Conservation (phyloP, 2,329 filamentous ascomycete species). For the Juglanconis sp. region DNA sequence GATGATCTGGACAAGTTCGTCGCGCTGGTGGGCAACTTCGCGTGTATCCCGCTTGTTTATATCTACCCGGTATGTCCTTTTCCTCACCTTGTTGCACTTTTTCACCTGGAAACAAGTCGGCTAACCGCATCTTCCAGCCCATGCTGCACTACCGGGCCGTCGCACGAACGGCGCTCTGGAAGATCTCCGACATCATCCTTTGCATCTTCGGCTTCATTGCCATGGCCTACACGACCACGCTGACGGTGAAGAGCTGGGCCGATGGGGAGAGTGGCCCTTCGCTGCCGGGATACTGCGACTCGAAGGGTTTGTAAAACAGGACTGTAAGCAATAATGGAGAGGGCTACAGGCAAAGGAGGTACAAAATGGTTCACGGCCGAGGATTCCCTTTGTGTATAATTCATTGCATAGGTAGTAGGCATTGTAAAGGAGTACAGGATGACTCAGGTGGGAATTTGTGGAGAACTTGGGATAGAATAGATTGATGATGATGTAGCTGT, state of each 20-base stretch:
- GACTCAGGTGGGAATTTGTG: not conserved
- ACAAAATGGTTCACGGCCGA: not conserved
- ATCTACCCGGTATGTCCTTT: slow-evolving; percentile 82
- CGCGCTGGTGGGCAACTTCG: slow-evolving; percentile 91
- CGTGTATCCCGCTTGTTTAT: slow-evolving; percentile 93
- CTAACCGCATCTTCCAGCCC: slow-evolving; percentile 57
- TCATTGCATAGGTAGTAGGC: slow-evolving; percentile 9
- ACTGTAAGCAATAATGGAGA: not conserved
- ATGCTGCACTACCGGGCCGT: slow-evolving; percentile 84
- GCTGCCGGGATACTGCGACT: slow-evolving; percentile 54
- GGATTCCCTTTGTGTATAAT: slow-evolving; percentile 9
- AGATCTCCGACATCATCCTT: slow-evolving; percentile 68
- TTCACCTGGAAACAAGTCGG: not conserved
- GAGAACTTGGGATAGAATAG: slow-evolving; percentile 11
- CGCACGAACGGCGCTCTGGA: slow-evolving; percentile 65
- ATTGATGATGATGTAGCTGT: slow-evolving; percentile 7
- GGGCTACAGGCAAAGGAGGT: not conserved
- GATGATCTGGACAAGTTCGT: slow-evolving; percentile 97
- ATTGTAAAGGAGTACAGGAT: not conserved
- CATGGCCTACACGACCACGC: slow-evolving; percentile 86
- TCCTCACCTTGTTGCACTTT: not conserved
- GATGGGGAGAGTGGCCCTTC: slow-evolving; percentile 44
- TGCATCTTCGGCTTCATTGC: slow-evolving; percentile 79
- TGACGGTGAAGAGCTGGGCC: slow-evolving; percentile 88
- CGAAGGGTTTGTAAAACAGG: slow-evolving; percentile 25